These are phyloP conservation scores for Protomyces gravidus DNA, from an alignment of 1,139 yeast species.

Conservation along the genomic window DNA sequence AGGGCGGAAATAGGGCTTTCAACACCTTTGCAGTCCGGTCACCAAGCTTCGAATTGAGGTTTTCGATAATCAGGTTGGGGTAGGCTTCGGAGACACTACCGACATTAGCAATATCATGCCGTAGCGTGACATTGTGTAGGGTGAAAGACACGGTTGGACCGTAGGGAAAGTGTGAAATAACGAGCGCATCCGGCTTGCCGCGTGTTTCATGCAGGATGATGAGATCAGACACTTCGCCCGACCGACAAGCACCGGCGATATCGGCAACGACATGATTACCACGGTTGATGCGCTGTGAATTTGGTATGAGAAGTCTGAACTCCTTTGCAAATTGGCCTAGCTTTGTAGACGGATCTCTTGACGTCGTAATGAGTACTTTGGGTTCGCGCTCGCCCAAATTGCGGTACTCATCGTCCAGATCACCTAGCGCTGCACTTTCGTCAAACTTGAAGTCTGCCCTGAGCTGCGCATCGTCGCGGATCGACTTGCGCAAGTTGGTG, in stretches of 20 bases:
- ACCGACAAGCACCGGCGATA: constrained; percentile 76
- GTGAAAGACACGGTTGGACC: constrained; percentile 97
- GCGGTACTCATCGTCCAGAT: constrained; percentile 81
- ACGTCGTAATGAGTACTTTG: constrained; percentile 85
- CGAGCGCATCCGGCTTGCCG: constrained; percentile 93
- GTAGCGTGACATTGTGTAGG: constrained; percentile 83
- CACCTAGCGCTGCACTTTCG: constrained; percentile 53
- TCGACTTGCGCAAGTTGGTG: constrained; percentile 70
- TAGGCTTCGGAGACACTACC: constrained; percentile 88
- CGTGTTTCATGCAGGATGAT: constrained; percentile 89
- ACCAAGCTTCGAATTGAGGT: constrained; percentile 80
- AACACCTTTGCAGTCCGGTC: constrained; percentile 72
- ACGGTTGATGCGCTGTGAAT: constrained; percentile 80
- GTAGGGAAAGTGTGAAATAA: constrained; percentile 93
- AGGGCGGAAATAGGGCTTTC: constrained; percentile 92
- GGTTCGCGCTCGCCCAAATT: constrained; percentile 90
- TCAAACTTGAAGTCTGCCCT: constrained; percentile 82
- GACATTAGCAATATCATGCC: constrained; percentile 83
- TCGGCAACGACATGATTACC: constrained; percentile 88
- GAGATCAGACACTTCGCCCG: constrained; percentile 73
- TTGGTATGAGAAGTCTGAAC: constrained; percentile 81
- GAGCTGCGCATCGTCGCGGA: constrained; percentile 78
- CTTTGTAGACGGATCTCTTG: constrained; percentile 83
- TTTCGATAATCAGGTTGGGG: constrained; percentile 91
- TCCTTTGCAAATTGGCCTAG: constrained; percentile 90